Evolutionary conservation across 2,329 filamentous ascomycete species (phyloP), one percentile per base, ranked within the genome.

Genomic region (Fusarium sp.): DNA sequence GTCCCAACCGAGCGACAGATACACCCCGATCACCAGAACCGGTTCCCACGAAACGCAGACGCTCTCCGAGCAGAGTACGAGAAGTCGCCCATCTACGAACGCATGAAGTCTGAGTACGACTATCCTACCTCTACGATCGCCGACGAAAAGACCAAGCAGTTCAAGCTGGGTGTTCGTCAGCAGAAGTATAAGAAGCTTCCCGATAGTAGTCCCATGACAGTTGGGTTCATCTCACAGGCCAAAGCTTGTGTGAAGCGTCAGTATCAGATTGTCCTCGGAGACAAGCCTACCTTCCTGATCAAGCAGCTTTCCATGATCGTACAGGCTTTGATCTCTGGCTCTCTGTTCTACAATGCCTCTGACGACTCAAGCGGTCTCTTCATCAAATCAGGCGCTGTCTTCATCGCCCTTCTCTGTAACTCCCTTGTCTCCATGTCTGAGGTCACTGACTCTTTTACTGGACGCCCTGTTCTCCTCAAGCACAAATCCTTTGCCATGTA

Each of bases 1-100:
- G 90, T 91, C 0, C 89, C 91, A 2, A 90, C 90, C 0, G 93
- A 95, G 78, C 87, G 93, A 54, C 85, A 87, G 31, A 90, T 94
- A 78, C 86, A 75, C 3, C 64, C 79, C 0, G 84, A 81, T 1
- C 79, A 78, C 50, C 80, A 85, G 57, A 71, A 79, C 53, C 78
- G 72, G 1, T 87, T 87, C 57, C 87, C 87, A 1, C 81, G 85
- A n/a, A 86, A 78, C 5, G 80, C 84, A 8, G 77, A 80, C 0
- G 81, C 80, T 16, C 82, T 92, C 13, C 81, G 84, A 3, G 78
- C 78, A 0, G 81, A 79, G 22, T 92, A 91, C 72, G 82, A 88
- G 53, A 83, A 85, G 48, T 88, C 88, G 0, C 71, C 81, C 0
- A 87, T 90, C 62, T 85, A 86, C 53, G 62, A 80, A 0, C 74